Conservation (phyloP, 306 rosid genomes). For the Cicer yamashitae region DNA sequence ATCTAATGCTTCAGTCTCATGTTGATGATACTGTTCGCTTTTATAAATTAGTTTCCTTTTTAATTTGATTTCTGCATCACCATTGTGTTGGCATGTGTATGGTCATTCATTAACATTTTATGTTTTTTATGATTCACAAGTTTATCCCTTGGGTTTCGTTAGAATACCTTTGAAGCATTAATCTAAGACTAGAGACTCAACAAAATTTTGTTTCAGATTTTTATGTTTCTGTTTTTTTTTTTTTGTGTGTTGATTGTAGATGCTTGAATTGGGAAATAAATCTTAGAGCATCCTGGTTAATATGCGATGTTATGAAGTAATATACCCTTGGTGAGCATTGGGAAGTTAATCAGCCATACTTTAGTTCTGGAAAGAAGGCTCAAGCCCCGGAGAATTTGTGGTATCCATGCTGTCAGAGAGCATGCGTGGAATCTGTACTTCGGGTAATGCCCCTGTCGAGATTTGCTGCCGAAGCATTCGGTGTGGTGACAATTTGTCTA, state of each 20-base stretch:
- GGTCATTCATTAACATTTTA: neutral
- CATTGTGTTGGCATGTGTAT: neutral
- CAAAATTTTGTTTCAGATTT: neutral
- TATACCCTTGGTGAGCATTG: constrained; percentile 36
- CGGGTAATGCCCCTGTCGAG: constrained; percentile 99
- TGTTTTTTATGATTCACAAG: neutral
- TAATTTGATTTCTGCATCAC: neutral
- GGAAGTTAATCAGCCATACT: constrained; percentile 38
- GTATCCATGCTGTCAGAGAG: constrained; percentile 99
- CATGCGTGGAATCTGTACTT: constrained; percentile 98
- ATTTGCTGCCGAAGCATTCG: constrained; percentile 95
- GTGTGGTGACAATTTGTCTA: constrained; percentile 94
- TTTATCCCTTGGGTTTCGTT: neutral
- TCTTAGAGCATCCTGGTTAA: constrained; percentile 40
- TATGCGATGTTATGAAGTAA: constrained; percentile 34
- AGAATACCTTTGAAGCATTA: neutral
- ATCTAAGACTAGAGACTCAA: neutral
- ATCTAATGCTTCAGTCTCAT: constrained; percentile 8
- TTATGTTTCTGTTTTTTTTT: constrained; percentile 20
- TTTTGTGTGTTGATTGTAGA: constrained; percentile 43
- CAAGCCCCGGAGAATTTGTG: constrained; percentile 60
- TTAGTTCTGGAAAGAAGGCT: constrained; percentile 56
- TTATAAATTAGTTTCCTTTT: constrained; percentile 9
- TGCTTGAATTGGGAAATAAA: constrained; percentile 37
- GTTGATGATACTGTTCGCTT: neutral